These are phyloP conservation scores for Arabidopsis thaliana DNA, from an alignment of 345 rosid species.

Conservation along the genomic window DNA sequence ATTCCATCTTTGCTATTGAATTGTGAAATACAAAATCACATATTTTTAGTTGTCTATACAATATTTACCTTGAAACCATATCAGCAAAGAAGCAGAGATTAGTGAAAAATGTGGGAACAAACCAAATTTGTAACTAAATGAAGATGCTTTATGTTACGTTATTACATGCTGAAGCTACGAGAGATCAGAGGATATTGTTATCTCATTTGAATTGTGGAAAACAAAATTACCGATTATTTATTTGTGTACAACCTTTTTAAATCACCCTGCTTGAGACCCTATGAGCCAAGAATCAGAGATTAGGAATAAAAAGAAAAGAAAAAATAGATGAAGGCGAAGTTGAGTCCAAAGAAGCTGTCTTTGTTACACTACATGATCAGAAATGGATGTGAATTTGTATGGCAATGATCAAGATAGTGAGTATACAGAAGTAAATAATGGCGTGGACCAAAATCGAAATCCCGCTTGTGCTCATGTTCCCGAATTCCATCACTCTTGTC, in stretches of 20 bases:
- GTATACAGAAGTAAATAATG: constrained; percentile 72
- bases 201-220: neutral
- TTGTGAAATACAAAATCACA: neutral
- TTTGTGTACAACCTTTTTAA: constrained; percentile 20
- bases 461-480: constrained; percentile 93
- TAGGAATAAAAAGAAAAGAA: neutral
- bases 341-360: constrained; percentile 32
- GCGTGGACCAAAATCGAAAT: constrained; percentile 89
- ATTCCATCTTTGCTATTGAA: neutral
- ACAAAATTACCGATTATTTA: constrained; percentile 33
- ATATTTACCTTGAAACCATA: neutral
- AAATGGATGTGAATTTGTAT: constrained; percentile 52
- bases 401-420: constrained; percentile 83
- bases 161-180: constrained; percentile 6
- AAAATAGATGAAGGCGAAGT: neutral
- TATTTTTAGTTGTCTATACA: neutral
- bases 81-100: neutral
- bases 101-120: constrained; percentile 6
- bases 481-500: constrained; percentile 81
- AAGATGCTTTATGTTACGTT: constrained; percentile 19
- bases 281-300: constrained; percentile 39
- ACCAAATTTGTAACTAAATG: neutral
- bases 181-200: constrained; percentile 2
- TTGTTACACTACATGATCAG: constrained; percentile 23
- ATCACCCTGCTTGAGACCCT: constrained; percentile 21